Evolutionary conservation across 1,284 basidiomycete genomes (phyloP), one percentile per base, ranked within the genome.

Genomic region (Sparassis latifolia): DNA sequence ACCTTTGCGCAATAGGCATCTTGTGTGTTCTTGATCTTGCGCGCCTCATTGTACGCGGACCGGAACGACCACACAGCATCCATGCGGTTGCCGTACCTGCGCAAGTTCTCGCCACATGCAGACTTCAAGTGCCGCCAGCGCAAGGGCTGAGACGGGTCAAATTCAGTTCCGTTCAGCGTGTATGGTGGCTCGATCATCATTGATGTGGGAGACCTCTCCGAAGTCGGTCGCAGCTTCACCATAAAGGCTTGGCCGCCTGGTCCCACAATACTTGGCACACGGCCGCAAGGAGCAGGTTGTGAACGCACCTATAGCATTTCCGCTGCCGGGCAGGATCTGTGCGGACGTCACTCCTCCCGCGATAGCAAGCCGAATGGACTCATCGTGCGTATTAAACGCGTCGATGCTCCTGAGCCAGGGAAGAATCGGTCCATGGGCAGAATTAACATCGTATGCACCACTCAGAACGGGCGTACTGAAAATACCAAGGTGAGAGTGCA

Each of bases 401-500:
- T 78, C 77, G 53, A 78, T 63, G 49, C 69, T 71, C 41, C 76
- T 66, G 6, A 79, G 64, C 69, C 73, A 75, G 10, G 65, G 65
- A 9, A 64, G 43, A 33, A 64, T 55, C 6, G 88, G 79, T 0
- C 80, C 82, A 57, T 82, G 71, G 7, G 59, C 53, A 2, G 83
- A 84, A 56, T 80, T 78, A 7, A 72, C 66, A 59, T 86, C 83
- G 42, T 69, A 57, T 5, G 78, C 69, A 20, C 80, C 82, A 70
- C 54, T 40, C 7, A 45, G 50, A 39, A 58, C 42, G 0, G 90
- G 90, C 2, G 78, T 63, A 48, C 84, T 77, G 55, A 81, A 67
- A 5, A 92, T 69, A 1, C 88, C 91, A 27, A 92, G 67, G 62
- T 93, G 91, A 2, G 87, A 88, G 66, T 95, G 84, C 54, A 92